phyloP scores from a whole-genome alignment of 441 rosid genomes.

The Populus trichocarpa region DNA sequence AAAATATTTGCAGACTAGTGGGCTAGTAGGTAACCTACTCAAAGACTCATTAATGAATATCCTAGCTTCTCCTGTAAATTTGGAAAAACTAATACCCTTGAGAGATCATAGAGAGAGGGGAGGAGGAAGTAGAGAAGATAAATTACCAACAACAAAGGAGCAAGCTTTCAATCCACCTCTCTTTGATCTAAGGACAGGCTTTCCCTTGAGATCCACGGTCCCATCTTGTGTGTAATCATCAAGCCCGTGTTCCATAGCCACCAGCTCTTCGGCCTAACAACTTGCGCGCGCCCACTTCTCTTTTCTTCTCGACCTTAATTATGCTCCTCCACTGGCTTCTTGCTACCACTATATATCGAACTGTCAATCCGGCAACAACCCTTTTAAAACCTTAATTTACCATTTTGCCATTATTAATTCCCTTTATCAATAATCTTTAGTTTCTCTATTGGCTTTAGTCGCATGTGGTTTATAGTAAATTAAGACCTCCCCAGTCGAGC shows the following conservation, averaged over 20 bases:
- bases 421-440: neutral
- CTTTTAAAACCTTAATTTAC: neutral
- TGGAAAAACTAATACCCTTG: neutral
- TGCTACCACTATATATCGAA: neutral
- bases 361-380: neutral
- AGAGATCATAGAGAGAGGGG: neutral
- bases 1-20: neutral
- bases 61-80: neutral
- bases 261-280: conserved; percentile 1
- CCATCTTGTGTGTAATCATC: conserved; percentile 69
- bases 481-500: neutral
- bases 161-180: conserved; percentile 82
- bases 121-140: neutral
- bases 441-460: neutral
- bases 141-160: conserved; percentile 58
- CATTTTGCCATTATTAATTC: neutral
- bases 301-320: neutral
- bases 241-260: conserved; percentile 30
- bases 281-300: neutral
- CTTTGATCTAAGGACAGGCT: conserved; percentile 60
- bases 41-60: neutral
- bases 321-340: neutral
- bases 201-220: conserved; percentile 70
- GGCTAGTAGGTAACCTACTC: neutral
- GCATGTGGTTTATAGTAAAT: neutral